Base-by-base conservation (phyloP, 2,329 filamentous ascomycete genomes). In the Piedraia hortae region DNA sequence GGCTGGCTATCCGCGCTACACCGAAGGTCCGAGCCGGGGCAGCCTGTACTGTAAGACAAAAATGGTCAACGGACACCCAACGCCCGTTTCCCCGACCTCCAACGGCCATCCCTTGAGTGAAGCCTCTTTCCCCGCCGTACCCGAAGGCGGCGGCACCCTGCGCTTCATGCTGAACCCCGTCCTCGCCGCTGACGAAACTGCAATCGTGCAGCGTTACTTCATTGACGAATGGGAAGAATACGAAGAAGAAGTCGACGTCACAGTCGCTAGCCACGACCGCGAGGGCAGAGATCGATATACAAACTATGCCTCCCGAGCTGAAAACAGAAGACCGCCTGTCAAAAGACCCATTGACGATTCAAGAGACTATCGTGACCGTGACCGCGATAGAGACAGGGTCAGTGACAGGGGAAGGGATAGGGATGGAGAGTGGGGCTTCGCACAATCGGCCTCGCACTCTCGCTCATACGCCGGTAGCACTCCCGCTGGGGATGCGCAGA, bases 191-290 rank as follows among this genome's bases (percentile, higher is more conserved):
- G 6, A 71, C 70, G 36, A 89, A 10, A 17, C 60, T 1, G 73
- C 75, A 57, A 91, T 68, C 8, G 75, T 72, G n/a, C 71, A 63
- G 0, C 72, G 73, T 1, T 89, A 75, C 50, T 93, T 93, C 26
- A 93, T 17, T 17, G 16, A 17, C 7, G 56, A 5, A 80, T 80
- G 1, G 77, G 69, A 44, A 85, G 88, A 0, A 82, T 97, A 39
- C 80, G 75, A 48, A 91, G 90, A 21, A 90, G 53, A 45, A 30
- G 68, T 64, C 47, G 78, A 90, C 0, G 75, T 74, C 28, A 80
- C 61, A n/a, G n/a, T n/a, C n/a, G 4, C 11, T 14, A 14, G 19
- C 12, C 2, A 21, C 10, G 19, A 21, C 12, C 12, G 14, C 8
- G 19, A 6, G 4, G 13, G 19, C 8, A 9, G 3, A 7, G 16